These are phyloP conservation scores for Dispira simplex DNA, from an alignment of 192 early-diverging fungal genomes.

Conservation along the genomic window DNA sequence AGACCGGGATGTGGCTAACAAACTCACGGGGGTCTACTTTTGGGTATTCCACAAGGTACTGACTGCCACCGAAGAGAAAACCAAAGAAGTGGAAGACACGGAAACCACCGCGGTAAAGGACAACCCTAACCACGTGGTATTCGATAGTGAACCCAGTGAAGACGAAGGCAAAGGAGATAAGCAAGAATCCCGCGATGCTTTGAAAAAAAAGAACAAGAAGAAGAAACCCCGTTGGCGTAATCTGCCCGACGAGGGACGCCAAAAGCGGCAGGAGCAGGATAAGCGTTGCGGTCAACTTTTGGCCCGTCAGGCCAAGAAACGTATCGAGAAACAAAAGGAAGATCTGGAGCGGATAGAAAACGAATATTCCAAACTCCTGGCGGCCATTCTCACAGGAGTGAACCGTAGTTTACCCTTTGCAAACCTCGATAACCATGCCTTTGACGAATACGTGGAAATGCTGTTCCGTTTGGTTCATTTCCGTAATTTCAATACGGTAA, in stretches of 20 bases:
- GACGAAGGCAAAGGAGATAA: no score
- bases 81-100: no score
- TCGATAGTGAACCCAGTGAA: no score
- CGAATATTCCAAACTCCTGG: constrained; percentile 70
- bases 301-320: constrained; percentile 21
- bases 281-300: not conserved
- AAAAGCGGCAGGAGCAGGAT: constrained; percentile 11
- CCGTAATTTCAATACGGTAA: constrained; percentile 79
- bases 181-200: no score
- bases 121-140: no score
- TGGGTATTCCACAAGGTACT: constrained; percentile 72
- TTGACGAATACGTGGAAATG: constrained; percentile 71
- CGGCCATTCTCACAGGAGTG: constrained; percentile 82
- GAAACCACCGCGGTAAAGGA: no score
- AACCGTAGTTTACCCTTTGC: constrained; percentile 90
- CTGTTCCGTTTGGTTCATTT: constrained; percentile 83
- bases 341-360: constrained; percentile 37
- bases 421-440: constrained; percentile 60
- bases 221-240: constrained; percentile 11
- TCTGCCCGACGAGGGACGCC: constrained; percentile 7
- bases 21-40: constrained; percentile 85
- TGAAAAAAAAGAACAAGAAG: no score
- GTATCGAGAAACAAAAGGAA: constrained; percentile 25
- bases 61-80: no score
- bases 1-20: constrained; percentile 61